Evolutionary conservation across 2,329 filamentous ascomycete genomes (phyloP).

Genomic region (Periconia digitata): DNA sequence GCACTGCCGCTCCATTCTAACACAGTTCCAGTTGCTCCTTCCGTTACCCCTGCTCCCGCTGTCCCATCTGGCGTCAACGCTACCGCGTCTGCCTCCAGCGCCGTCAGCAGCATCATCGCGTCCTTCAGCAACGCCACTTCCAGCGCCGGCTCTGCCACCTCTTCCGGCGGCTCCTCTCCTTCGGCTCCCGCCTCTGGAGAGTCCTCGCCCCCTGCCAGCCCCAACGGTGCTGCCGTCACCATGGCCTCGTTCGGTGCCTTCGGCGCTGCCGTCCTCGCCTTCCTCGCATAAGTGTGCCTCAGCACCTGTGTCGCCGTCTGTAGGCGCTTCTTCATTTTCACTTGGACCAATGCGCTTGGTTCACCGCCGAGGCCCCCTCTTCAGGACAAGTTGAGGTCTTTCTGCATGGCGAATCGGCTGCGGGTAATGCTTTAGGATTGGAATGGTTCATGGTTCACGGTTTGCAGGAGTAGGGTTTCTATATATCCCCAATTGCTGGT

Average conservation of each 20-base stretch:
- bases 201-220: slow-evolving; percentile 13
- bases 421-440: background rate
- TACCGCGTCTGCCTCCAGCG: background rate
- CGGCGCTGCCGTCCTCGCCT: slow-evolving; percentile 28
- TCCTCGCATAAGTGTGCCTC: slow-evolving; percentile 27
- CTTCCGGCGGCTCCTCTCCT: background rate
- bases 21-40: background rate
- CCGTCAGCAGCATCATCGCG: background rate
- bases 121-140: background rate
- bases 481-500: slow-evolving; percentile 2
- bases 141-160: background rate
- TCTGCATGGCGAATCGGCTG: slow-evolving; percentile 6
- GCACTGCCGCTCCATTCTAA: slow-evolving; percentile 4
- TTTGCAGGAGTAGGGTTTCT: slow-evolving; percentile 1
- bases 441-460: background rate
- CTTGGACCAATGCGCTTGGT: background rate
- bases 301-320: background rate
- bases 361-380: background rate
- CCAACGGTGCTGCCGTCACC: slow-evolving; percentile 29
- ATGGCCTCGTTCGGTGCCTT: slow-evolving; percentile 33
- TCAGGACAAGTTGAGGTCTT: slow-evolving; percentile 10
- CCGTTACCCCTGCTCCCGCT: background rate
- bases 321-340: slow-evolving; percentile 4
- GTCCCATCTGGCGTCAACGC: background rate
- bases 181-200: background rate